phyloP scores from a whole-genome alignment of 1,139 yeast species.

The Candida tropicalis region DNA sequence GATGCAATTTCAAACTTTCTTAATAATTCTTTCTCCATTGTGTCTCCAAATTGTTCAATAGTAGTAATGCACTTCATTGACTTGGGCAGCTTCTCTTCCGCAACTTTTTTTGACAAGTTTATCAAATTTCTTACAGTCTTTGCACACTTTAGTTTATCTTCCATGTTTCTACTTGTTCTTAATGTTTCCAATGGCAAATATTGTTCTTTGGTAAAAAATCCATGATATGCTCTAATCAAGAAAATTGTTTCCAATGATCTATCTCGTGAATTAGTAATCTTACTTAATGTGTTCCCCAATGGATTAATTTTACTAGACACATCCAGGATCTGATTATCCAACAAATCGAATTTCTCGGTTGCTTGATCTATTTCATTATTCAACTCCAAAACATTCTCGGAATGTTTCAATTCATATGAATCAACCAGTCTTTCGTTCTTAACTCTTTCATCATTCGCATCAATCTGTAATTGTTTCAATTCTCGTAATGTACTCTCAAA shows the following conservation, averaged over 20 bases:
- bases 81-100: slow-evolving; percentile 51
- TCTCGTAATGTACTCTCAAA: slow-evolving; percentile 85
- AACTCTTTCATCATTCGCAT: slow-evolving; percentile 52
- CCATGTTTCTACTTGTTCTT: slow-evolving; percentile 42
- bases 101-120: slow-evolving; percentile 62
- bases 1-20: slow-evolving; percentile 61
- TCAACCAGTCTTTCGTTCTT: slow-evolving; percentile 59
- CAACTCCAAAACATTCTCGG: slow-evolving; percentile 63
- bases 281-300: slow-evolving; percentile 71
- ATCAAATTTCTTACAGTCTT: slow-evolving; percentile 67
- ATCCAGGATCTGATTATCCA: slow-evolving; percentile 62
- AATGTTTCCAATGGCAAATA: slow-evolving; percentile 65
- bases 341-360: slow-evolving; percentile 50
- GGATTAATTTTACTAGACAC: slow-evolving; percentile 71
- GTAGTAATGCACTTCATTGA: slow-evolving; percentile 52
- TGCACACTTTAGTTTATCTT: slow-evolving; percentile 68
- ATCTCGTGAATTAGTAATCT: slow-evolving; percentile 76
- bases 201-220: slow-evolving; percentile 62
- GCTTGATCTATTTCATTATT: slow-evolving; percentile 50
- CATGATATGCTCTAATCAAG: slow-evolving; percentile 75
- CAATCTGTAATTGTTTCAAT: slow-evolving; percentile 58
- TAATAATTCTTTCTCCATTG: slow-evolving; percentile 68
- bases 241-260: slow-evolving; percentile 74
- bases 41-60: slow-evolving; percentile 74
- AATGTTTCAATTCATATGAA: slow-evolving; percentile 66